phyloP scores from a whole-genome alignment of 495 filamentous ascomycete species.

The Aspergillus conjunctus region DNA sequence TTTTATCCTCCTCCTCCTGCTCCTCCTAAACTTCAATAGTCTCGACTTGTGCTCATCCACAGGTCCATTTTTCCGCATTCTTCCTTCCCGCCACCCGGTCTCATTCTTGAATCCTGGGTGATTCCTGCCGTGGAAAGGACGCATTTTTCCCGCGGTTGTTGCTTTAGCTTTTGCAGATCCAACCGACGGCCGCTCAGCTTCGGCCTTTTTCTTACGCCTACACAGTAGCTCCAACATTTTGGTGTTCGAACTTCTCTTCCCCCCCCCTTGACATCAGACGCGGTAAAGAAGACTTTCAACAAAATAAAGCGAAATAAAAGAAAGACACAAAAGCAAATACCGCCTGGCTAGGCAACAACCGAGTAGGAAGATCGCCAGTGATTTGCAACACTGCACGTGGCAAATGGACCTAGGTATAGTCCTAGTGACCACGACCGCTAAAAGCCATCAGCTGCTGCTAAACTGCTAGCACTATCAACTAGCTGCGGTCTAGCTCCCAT shows the following conservation, averaged over 20 bases:
- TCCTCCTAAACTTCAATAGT: conserved; percentile 5
- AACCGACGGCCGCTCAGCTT: neutral
- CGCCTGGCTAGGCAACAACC: neutral
- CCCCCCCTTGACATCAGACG: neutral
- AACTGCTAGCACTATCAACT: neutral
- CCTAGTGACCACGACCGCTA: neutral
- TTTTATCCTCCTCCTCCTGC: neutral
- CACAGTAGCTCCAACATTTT: neutral
- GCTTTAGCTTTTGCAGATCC: neutral
- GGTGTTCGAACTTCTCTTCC: neutral
- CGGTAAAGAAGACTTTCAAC: neutral
- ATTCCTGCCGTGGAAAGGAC: conserved; percentile 4
- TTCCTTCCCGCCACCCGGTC: neutral
- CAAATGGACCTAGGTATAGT: neutral
- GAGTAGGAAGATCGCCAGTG: neutral
- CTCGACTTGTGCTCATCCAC: neutral
- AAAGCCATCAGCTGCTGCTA: neutral
- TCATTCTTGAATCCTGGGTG: neutral
- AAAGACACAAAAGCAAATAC: neutral
- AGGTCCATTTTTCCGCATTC: neutral
- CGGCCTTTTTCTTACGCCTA: neutral
- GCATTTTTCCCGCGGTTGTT: neutral
- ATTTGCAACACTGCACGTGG: conserved; percentile 5
- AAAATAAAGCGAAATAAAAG: neutral
- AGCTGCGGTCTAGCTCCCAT: neutral